These are phyloP conservation scores for Triticum turgidum DNA, from an alignment of 176 grass and related monocot genomes.

Conservation along the genomic window DNA sequence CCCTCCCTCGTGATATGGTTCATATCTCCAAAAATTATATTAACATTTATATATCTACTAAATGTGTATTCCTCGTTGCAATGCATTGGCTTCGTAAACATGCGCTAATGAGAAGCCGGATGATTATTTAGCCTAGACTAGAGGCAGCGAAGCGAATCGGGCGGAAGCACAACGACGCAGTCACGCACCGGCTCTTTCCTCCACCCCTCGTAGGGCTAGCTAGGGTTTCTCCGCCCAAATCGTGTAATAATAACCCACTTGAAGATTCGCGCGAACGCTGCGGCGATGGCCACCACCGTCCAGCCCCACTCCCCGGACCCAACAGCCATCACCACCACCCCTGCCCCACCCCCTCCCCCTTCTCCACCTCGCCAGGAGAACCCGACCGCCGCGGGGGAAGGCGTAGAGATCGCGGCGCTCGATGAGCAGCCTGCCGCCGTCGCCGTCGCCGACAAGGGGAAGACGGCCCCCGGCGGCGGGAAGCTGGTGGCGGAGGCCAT, in stretches of 20 bases:
- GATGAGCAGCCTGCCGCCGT: conserved; percentile 37
- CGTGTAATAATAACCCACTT: background rate
- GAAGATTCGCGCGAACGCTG: conserved; percentile 46
- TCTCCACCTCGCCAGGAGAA: background rate
- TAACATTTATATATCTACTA: too few species aligned
- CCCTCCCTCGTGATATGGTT: too few species aligned
- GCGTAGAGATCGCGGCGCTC: conserved; percentile 43
- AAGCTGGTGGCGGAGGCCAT: conserved; percentile 70
- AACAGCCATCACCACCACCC: background rate
- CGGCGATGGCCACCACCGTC: conserved; percentile 42
- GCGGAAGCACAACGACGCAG: too few species aligned
- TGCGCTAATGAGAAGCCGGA: too few species aligned
- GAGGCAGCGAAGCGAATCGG: too few species aligned
- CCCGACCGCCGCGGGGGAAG: background rate
- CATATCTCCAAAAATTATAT: too few species aligned
- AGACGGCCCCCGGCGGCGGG: background rate
- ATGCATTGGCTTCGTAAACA: too few species aligned
- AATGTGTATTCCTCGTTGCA: too few species aligned
- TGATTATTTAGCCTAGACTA: too few species aligned
- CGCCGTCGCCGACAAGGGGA: background rate
- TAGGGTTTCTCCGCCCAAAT: background rate
- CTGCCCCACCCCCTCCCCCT: background rate
- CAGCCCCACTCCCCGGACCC: conserved; percentile 27
- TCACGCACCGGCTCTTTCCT: too few species aligned
- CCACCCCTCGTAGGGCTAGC: too few species aligned